phyloP scores from a whole-genome alignment of 371 early-diverging fungal species.

The Mortierella polycephala region DNA sequence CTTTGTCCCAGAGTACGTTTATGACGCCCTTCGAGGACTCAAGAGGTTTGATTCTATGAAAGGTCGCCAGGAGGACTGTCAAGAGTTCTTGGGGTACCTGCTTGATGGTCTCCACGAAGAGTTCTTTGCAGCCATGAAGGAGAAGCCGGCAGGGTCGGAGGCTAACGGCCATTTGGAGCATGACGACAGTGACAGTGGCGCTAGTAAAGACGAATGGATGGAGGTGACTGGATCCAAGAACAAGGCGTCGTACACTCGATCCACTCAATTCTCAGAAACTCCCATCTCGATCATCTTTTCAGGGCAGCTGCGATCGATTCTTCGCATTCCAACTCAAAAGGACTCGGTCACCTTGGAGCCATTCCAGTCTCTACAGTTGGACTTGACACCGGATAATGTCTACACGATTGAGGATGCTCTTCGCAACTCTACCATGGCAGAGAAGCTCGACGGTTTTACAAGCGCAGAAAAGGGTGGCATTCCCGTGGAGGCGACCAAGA shows the following conservation, averaged over 20 bases:
- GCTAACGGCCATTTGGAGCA: conserved; percentile 21
- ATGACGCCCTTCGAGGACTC: conserved; percentile 84
- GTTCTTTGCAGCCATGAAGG: conserved; percentile 64
- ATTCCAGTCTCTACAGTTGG: conserved; percentile 88
- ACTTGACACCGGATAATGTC: conserved; percentile 84
- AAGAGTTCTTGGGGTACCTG: conserved; percentile 94
- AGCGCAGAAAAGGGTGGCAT: conserved; percentile 50
- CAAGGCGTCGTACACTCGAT: conserved; percentile 62
- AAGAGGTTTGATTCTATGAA: conserved; percentile 85
- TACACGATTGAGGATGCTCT: conserved; percentile 89
- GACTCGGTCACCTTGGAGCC: conserved; percentile 91
- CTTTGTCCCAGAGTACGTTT: conserved; percentile 94
- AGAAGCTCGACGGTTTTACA: conserved; percentile 76
- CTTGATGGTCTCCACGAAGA: conserved; percentile 97
- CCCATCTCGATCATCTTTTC: conserved; percentile 91
- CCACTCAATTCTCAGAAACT: conserved; percentile 74
- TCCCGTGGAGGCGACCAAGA: conserved; percentile 86
- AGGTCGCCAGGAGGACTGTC: conserved; percentile 97
- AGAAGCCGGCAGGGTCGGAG: conserved; percentile 30
- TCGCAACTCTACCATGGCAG: conserved; percentile 76
- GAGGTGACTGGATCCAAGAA: conserved; percentile 90
- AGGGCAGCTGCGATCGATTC: conserved; percentile 82
- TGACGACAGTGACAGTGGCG: conserved; percentile 50
- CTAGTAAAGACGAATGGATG: conserved; percentile 76
- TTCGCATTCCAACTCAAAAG: conserved; percentile 79